Evolutionary conservation across 2,329 filamentous ascomycete species (phyloP), one percentile per base, ranked within the genome.

Genomic region (Diaporthe vaccinii): DNA sequence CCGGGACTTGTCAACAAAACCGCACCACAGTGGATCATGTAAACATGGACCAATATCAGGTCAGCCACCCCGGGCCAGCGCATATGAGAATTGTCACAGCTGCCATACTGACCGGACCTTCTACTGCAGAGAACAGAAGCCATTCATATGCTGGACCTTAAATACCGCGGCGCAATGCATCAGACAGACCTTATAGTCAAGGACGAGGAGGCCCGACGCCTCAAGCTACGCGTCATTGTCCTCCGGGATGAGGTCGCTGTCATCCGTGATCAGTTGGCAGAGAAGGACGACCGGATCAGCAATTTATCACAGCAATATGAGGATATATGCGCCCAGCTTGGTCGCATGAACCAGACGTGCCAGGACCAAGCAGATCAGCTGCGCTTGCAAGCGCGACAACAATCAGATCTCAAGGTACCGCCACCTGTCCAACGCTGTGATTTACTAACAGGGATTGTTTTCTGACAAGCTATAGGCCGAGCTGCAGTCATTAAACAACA

Each of bases 191-290:
- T 93, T 15, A 87, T 97, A 73, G 86, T 91, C 78, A 94, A 94
- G 80, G 91, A 95, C 78, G 96, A 98, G 82, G 91, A 93, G 76
- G 87, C 91, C 53, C 92, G 96, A 65, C 89, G 92, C 78, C 84
- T 95, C 71, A 91, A 91, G 78, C 88, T 96, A 76, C 90, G 92
- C 77, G 88, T 92, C 73, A 85, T 96, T 72, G 84, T 95, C n/a
- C 86, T 94, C n/a, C 89, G 92, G 77, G 91, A 96, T 78, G 93
- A 97, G 77, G 94, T 93, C 77, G 90, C 92, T 65, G 88, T 90
- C 14, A 84, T 98, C 39, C 90, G 91, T 78, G 89, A 92, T 59
- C 88, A 93, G 77, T 82, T 96, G 25, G 84, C 87, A 5, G 85
- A 90, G 53, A 89, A 90, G 78, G 90, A 93, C 70, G 87, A 90